phyloP scores from a whole-genome alignment of 192 early-diverging fungal species.

The Phlyctochytrium arcticum region DNA sequence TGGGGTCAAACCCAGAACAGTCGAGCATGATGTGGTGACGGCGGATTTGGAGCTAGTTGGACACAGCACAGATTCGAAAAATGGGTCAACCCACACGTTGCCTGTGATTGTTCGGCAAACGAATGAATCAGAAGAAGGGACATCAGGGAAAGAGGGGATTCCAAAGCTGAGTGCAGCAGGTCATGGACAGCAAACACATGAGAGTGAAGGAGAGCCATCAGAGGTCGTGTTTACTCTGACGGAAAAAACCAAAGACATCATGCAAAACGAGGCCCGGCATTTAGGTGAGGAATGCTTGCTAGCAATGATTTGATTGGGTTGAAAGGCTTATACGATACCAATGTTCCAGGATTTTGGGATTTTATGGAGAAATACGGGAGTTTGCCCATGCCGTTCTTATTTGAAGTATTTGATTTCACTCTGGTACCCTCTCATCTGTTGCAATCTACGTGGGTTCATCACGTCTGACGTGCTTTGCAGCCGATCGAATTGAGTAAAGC shows the following conservation, averaged over 20 bases:
- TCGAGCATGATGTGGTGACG: no score
- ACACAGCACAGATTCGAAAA: no score
- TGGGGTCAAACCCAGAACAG: no score
- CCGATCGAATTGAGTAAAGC: background rate
- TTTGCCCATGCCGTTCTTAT: conserved; percentile 51
- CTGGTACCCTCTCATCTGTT: conserved; percentile 22
- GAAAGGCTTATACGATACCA: no score
- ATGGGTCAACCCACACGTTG: no score
- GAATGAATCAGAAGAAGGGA: no score
- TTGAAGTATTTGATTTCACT: conserved; percentile 57
- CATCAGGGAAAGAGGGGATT: no score
- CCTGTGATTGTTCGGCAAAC: no score
- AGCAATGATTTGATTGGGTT: no score
- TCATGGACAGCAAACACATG: no score
- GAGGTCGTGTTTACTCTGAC: background rate
- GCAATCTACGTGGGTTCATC: background rate
- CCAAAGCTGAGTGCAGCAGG: no score
- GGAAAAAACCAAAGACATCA: conserved; percentile 8
- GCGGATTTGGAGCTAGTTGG: no score
- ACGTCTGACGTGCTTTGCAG: background rate
- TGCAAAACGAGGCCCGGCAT: conserved; percentile 35
- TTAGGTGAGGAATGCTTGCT: conserved; percentile 20
- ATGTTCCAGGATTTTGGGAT: conserved; percentile 42
- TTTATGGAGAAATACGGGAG: conserved; percentile 64
- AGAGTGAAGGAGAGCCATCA: background rate